Percentiles rank a stretch among this genome's conserved stretches.
Evolutionary conservation across 1,284 basidiomycete genomes (phyloP).

Genomic region (Pyrrhoderma noxium): DNA sequence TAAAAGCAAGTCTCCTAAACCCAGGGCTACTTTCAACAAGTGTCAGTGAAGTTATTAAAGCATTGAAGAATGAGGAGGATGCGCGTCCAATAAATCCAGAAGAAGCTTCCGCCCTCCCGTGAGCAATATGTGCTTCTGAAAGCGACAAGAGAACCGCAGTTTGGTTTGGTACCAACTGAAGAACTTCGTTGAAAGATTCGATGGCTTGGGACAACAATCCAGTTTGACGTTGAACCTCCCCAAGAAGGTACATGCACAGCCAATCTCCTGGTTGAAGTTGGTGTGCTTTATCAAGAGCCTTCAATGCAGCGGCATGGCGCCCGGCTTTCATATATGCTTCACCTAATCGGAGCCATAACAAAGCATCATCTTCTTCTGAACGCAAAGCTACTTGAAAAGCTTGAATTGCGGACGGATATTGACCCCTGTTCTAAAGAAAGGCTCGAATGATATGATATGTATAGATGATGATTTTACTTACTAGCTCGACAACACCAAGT

Average conservation of each 20-base stretch:
- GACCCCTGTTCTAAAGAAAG: constrained; percentile 56
- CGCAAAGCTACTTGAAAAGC: constrained; percentile 87
- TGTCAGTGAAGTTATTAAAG: constrained; percentile 50
- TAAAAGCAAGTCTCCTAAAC: constrained; percentile 79
- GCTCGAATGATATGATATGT: constrained; percentile 8
- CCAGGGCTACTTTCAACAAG: constrained; percentile 51
- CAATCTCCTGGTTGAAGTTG: constrained; percentile 71
- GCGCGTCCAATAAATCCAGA: constrained; percentile 73
- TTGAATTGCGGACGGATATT: constrained; percentile 74
- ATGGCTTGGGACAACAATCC: constrained; percentile 76
- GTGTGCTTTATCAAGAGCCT: constrained; percentile 73
- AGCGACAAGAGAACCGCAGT: constrained; percentile 70
- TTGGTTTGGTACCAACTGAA: constrained; percentile 51
- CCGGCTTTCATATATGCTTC: constrained; percentile 89
- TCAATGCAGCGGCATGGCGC: constrained; percentile 83
- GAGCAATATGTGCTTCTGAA: constrained; percentile 67
- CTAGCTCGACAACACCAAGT: constrained; percentile 87
- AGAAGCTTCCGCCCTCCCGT: constrained; percentile 58
- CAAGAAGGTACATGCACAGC: constrained; percentile 82
- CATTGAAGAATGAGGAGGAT: constrained; percentile 59
- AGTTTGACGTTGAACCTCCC: constrained; percentile 77
- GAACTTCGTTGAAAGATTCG: constrained; percentile 53
- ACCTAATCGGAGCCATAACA: constrained; percentile 86
- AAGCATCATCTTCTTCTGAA: constrained; percentile 69
- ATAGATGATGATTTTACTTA: constrained; percentile 32